phyloP scores from a whole-genome alignment of 192 early-diverging fungal genomes.

The Coemansia guatemalensis region DNA sequence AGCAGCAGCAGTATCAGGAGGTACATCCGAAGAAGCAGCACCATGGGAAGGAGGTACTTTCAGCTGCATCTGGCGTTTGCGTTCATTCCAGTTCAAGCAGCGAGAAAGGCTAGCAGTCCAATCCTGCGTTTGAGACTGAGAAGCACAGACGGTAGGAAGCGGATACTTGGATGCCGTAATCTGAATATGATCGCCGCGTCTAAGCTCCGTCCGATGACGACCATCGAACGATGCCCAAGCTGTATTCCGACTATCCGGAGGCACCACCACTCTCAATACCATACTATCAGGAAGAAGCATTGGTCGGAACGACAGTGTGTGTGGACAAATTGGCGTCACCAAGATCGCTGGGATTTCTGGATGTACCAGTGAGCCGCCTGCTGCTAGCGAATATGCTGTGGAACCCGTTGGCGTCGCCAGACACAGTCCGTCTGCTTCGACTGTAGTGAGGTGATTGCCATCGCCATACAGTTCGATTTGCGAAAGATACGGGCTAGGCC shows the following conservation, averaged over 20 bases:
- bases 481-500: slow-evolving; percentile 88
- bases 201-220: slow-evolving; percentile 84
- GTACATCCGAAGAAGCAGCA: not conserved
- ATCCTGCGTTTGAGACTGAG: slow-evolving; percentile 71
- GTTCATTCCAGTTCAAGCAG: slow-evolving; percentile 92
- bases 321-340: slow-evolving; percentile 91
- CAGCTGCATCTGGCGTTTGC: slow-evolving; percentile 86
- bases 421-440: slow-evolving; percentile 94
- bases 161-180: slow-evolving; percentile 84
- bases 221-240: slow-evolving; percentile 98
- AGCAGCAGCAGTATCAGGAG: slow-evolving; percentile 6
- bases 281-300: slow-evolving; percentile 92
- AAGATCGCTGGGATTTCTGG: slow-evolving; percentile 92
- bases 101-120: slow-evolving; percentile 88
- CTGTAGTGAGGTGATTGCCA: slow-evolving; percentile 86
- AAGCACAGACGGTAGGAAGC: slow-evolving; percentile 81
- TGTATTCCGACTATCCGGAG: slow-evolving; percentile 76
- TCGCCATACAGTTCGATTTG: slow-evolving; percentile 87
- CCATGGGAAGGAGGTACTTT: slow-evolving; percentile 35
- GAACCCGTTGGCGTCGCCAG: slow-evolving; percentile 94
- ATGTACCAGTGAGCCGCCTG: slow-evolving; percentile 93
- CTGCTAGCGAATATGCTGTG: slow-evolving; percentile 87
- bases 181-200: slow-evolving; percentile 83
- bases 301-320: slow-evolving; percentile 93
- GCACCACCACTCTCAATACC: slow-evolving; percentile 86